A percentile compares a stretch with the other conserved stretches of the same genome.
phyloP scores from a whole-genome alignment of 1,284 basidiomycete species.

The Marasmius tenuissimus region DNA sequence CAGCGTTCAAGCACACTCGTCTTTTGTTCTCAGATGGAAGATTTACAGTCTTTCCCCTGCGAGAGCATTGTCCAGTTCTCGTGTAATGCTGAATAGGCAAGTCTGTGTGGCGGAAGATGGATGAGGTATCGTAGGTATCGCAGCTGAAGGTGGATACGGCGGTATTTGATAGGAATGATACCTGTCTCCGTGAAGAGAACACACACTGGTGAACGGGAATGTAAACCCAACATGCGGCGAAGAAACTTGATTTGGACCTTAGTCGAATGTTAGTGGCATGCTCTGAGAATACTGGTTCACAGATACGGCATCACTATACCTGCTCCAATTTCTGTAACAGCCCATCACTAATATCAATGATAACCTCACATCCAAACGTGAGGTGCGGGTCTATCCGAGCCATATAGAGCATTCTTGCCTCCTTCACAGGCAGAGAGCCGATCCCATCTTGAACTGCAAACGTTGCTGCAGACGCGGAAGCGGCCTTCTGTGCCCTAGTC shows the following conservation, averaged over 20 bases:
- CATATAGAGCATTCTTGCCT: neutral
- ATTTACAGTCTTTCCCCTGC: neutral
- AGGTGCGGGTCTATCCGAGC: neutral
- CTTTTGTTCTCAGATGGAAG: no score
- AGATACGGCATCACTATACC: no score
- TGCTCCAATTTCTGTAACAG: neutral
- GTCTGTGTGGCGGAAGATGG: neutral
- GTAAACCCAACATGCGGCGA: conserved; percentile 10
- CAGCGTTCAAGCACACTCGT: no score
- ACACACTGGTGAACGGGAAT: neutral
- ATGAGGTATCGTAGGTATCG: neutral
- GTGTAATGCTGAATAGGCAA: neutral
- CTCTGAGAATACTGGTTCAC: no score
- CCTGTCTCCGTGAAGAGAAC: conserved; percentile 15
- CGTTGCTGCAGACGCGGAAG: neutral
- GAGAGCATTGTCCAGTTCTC: neutral
- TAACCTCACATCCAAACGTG: neutral
- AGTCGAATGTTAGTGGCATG: no score
- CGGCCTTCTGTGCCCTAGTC: neutral
- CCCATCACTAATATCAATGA: neutral
- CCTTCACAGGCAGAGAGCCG: neutral
- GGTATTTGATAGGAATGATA: conserved; percentile 10
- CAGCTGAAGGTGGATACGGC: conserved; percentile 4
- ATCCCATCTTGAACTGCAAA: neutral
- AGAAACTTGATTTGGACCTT: conserved; percentile 9